Evolutionary conservation across 2,329 filamentous ascomycete species (phyloP).

Genomic region (Simplicillium sp.): DNA sequence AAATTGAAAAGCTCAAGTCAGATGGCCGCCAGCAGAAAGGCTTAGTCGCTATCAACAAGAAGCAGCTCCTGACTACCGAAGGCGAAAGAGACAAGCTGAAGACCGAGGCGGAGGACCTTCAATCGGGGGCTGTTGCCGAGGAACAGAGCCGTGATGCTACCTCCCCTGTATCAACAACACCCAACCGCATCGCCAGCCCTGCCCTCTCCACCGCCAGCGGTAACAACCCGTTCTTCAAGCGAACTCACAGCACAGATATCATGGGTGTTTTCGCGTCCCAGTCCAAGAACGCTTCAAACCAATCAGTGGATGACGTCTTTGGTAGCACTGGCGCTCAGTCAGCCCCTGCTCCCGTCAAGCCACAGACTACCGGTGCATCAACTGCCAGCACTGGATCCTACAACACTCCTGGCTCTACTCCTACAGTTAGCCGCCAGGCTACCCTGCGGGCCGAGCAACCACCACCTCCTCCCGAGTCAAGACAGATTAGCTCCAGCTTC

Average conservation of each 20-base stretch:
- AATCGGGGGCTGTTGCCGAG: conserved; percentile 47
- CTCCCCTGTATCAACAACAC: conserved; percentile 35
- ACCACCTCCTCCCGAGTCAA: conserved; percentile 58
- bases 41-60: conserved; percentile 95
- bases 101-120: conserved; percentile 62
- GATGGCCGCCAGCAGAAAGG: conserved; percentile 94
- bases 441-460: conserved; percentile 46
- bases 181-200: conserved; percentile 55
- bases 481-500: conserved; percentile 69
- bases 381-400: conserved; percentile 41
- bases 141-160: conserved; percentile 43
- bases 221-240: conserved; percentile 93
- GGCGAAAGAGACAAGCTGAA: conserved; percentile 82
- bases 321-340: conserved; percentile 46
- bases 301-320: conserved; percentile 80
- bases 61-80: conserved; percentile 86
- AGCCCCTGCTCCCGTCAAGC: conserved; percentile 32
- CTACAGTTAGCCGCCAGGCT: conserved; percentile 53
- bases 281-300: conserved; percentile 43
- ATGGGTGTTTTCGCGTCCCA: conserved; percentile 44
- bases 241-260: conserved; percentile 52
- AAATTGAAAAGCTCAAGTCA: conserved; percentile 85
- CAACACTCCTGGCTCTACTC: conserved; percentile 48
- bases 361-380: conserved; percentile 49
- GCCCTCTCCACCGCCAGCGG: conserved; percentile 58